Evolutionary conservation across 1,284 basidiomycete genomes (phyloP).

Genomic region (Microbotryomycetes sp.): DNA sequence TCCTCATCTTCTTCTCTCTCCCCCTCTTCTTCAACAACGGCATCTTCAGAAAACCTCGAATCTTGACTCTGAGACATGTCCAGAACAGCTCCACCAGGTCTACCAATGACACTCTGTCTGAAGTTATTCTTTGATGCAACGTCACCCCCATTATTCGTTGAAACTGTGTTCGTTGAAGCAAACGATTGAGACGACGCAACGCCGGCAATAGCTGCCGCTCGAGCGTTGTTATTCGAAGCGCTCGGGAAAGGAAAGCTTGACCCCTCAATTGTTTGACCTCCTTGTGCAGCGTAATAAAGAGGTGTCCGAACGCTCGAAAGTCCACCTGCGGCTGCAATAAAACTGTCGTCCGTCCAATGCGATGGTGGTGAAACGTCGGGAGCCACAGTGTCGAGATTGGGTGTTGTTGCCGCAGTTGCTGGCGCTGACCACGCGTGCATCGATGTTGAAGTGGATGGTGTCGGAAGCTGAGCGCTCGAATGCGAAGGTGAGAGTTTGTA

Average conservation of each 20-base stretch:
- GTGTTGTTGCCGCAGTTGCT: background rate
- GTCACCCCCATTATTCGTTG: no score
- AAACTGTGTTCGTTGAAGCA: no score
- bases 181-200: no score
- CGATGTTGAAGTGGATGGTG: background rate
- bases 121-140: background rate
- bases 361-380: background rate
- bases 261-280: background rate
- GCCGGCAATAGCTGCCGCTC: background rate
- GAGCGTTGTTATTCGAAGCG: background rate
- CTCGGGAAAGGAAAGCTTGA: background rate
- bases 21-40: background rate
- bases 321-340: background rate
- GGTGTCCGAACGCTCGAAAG: background rate
- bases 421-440: background rate
- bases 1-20: background rate
- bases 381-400: background rate
- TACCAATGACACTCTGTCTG: background rate
- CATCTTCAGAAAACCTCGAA: background rate
- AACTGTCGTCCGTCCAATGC: background rate
- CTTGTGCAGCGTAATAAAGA: background rate
- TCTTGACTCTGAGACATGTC: background rate
- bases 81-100: background rate
- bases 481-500: slow-evolving; percentile 6
- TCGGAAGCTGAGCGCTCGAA: background rate